These are phyloP conservation scores for Rhodotorula sp. DNA, from an alignment of 1,284 basidiomycete species.

Conservation along the genomic window DNA sequence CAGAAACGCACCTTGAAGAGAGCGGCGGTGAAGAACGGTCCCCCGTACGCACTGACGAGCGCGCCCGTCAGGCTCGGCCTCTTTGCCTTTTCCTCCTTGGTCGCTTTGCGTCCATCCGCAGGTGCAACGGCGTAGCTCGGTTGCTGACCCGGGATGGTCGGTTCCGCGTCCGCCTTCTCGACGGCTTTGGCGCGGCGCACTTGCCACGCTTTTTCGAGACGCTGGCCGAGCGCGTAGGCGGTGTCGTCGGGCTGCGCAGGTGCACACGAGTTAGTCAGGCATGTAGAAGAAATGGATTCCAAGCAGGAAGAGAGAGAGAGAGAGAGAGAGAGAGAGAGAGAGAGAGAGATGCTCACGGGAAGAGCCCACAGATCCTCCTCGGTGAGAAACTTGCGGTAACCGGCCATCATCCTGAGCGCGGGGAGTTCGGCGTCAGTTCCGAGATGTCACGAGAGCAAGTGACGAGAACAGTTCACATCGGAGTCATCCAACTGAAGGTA, in stretches of 20 bases:
- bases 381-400: conserved; percentile 47
- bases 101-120: conserved; percentile 21
- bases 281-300: background rate
- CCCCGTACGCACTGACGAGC: conserved; percentile 72
- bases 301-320: conserved; percentile 52
- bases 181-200: conserved; percentile 24
- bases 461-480: conserved; percentile 56
- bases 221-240: conserved; percentile 65
- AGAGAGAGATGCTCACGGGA: conserved; percentile 54
- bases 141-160: conserved; percentile 11
- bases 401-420: conserved; percentile 40
- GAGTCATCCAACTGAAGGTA: conserved; percentile 76
- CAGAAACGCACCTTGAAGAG: conserved; percentile 47
- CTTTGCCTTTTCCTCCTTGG: conserved; percentile 58
- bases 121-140: conserved; percentile 18
- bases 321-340: conserved; percentile 59
- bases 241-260: conserved; percentile 66
- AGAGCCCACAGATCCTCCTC: conserved; percentile 51
- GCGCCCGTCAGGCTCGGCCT: conserved; percentile 67
- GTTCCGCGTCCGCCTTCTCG: conserved; percentile 7
- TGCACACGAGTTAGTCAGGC: conserved; percentile 42
- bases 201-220: conserved; percentile 58
- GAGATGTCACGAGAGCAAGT: background rate
- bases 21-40: conserved; percentile 67
- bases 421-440: background rate